Base-by-base conservation (phyloP, 2,329 filamentous ascomycete genomes). In the Elsinoe necatrix region DNA sequence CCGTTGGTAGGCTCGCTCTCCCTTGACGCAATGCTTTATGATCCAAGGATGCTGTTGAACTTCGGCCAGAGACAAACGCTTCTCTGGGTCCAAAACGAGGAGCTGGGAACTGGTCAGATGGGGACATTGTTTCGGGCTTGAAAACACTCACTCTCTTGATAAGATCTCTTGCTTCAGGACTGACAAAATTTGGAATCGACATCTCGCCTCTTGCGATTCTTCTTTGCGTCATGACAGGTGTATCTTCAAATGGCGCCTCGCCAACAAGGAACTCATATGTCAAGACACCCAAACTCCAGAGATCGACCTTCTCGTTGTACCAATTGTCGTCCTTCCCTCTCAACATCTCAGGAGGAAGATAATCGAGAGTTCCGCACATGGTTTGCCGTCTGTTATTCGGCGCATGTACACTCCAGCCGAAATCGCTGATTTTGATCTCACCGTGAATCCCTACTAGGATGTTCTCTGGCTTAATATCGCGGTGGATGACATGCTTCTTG, bases 1-100 rank as follows among this genome's bases (percentile, higher is more conserved):
- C 58, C 76, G 67, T 61, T 77, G 71, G 48, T 69, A 65, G 18
- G 67, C 67, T 61, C 71, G 65, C 60, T 77, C 75, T 23, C 76
- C 74, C 64, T 77, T 79, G 21, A 61, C 58, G 41, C 59, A 60
- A 58, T 62, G 61, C 48, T 62, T 62, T 47, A 62, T 54, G 48
- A 62, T 61, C 61, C 61, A 62, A 54, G 59, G 61, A 52, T 62
- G 61, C 27, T 58, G 58, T 50, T 62, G 56, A 11, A 62, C 61
- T 27, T 61, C 58, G 11, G 57, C 29, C 14, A 62, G 55, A n/a
- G 61, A 55, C 8, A 61, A 52, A 50, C 61, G 55, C 57, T 62
- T 61, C 31, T 59, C 57, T 9, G 61, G 61, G 29, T 62, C 61
- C 14, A 62, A 50, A 14, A 62, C 59, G 20, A 62, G 58, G 29